Conservation (phyloP, 208 protist species). For the Acanthamoeba sp. region DNA sequence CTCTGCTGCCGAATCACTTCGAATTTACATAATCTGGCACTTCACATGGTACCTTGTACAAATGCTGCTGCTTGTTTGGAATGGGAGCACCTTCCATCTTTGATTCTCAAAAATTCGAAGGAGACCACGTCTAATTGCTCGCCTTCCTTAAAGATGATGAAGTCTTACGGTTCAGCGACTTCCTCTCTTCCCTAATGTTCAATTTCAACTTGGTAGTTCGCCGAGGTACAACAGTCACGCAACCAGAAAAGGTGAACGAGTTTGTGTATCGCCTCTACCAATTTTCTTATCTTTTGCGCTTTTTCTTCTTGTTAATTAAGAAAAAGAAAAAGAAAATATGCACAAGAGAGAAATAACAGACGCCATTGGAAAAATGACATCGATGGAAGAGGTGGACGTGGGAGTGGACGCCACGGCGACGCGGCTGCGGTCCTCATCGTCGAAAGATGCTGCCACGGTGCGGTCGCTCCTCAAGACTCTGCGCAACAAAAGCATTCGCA, state of each 20-base stretch:
- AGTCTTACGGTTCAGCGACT: background rate
- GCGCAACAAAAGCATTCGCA: conserved; percentile 13
- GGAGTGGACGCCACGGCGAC: background rate
- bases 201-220: no score
- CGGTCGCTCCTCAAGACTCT: conserved; percentile 53
- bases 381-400: background rate
- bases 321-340: no score
- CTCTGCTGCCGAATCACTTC: no score
- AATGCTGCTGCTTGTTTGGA: conserved; percentile 70
- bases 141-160: no score
- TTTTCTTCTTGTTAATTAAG: no score
- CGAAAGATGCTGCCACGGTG: background rate
- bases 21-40: no score
- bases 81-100: conserved; percentile 26
- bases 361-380: background rate
- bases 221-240: background rate
- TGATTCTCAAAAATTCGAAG: background rate
- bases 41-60: conserved; percentile 20
- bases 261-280: background rate
- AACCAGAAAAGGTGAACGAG: background rate
- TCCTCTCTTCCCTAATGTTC: background rate
- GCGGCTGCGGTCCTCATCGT: background rate
- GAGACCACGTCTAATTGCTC: no score
- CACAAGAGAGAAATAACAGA: background rate
- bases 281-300: no score